Evolutionary conservation across 306 rosid species (phyloP).

Genomic region (Argentina anserina): DNA sequence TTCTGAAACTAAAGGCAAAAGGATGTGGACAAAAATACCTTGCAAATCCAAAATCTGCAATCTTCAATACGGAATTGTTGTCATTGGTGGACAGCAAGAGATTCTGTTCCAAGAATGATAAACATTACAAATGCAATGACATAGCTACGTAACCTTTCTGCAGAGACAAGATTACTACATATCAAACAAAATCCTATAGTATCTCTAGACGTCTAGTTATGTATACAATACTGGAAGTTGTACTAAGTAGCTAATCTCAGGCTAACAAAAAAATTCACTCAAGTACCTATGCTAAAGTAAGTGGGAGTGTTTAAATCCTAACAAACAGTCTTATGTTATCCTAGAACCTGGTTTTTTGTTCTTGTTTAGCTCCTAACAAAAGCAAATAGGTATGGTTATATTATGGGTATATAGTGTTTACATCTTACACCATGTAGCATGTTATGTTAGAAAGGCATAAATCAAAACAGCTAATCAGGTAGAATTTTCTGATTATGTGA

Average conservation of each 20-base stretch:
- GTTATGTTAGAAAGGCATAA: not conserved
- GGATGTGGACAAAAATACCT: conserved; percentile 41
- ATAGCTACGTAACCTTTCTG: conserved; percentile 37
- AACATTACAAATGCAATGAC: conserved; percentile 37
- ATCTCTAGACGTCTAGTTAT: not conserved
- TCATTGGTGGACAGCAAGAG: conserved; percentile 80
- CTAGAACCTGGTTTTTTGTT: not conserved
- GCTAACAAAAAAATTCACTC: not conserved
- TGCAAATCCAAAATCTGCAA: conserved; percentile 99
- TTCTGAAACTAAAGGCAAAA: not conserved
- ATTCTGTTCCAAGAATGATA: conserved; percentile 72
- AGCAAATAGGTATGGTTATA: not conserved
- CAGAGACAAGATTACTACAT: conserved; percentile 23
- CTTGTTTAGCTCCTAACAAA: not conserved
- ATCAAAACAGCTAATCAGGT: not conserved
- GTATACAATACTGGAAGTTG: not conserved
- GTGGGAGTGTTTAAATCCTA: not conserved
- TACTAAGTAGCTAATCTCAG: conserved; percentile 1
- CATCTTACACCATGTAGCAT: not conserved
- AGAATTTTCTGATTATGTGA: not conserved
- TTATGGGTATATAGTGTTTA: not conserved
- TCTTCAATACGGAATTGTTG: conserved; percentile 76
- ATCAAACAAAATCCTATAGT: conserved; percentile 19
- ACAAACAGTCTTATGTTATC: not conserved
- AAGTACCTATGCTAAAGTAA: not conserved